These are phyloP conservation scores for Aspergillus persii DNA, from an alignment of 2,329 filamentous ascomycete species.

Conservation along the genomic window DNA sequence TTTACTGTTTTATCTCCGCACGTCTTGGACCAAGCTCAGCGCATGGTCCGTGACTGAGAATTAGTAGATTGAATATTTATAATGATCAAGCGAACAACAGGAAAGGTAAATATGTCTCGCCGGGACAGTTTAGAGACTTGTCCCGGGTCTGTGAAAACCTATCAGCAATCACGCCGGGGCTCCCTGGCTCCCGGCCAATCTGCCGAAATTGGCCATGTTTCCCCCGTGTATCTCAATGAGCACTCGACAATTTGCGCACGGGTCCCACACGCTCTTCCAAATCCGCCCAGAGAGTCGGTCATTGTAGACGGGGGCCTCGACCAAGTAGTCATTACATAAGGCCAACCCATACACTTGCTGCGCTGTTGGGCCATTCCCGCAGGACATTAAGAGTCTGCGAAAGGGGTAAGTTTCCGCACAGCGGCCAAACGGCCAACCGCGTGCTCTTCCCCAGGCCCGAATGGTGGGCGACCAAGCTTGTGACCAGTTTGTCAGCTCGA, in stretches of 20 bases:
- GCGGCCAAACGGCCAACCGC: not conserved
- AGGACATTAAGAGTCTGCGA: not conserved
- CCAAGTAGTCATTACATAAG: not conserved
- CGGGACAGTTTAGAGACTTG: too few relatives aligned
- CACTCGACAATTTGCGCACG: slow-evolving; percentile 1
- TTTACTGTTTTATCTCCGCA: too few relatives aligned
- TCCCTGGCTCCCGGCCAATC: too few relatives aligned
- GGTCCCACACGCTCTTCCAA: not conserved
- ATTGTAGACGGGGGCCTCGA: not conserved
- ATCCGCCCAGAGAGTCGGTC: slow-evolving; percentile 2
- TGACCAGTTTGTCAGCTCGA: slow-evolving; percentile 1
- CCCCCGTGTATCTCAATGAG: not conserved
- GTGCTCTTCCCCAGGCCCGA: not conserved
- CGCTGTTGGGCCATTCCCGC: not conserved
- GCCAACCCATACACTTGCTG: not conserved
- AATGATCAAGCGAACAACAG: too few relatives aligned
- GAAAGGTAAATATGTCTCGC: too few relatives aligned
- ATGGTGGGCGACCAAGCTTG: slow-evolving; percentile 3
- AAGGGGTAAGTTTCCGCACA: slow-evolving; percentile 5
- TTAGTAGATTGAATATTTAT: too few relatives aligned
- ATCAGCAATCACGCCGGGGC: too few relatives aligned
- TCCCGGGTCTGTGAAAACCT: too few relatives aligned
- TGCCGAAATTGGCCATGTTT: too few relatives aligned
- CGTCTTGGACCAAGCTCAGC: too few relatives aligned
- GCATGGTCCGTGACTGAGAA: too few relatives aligned